phyloP scores from a whole-genome alignment of 345 rosid genomes.

The Rhodamnia argentea region DNA sequence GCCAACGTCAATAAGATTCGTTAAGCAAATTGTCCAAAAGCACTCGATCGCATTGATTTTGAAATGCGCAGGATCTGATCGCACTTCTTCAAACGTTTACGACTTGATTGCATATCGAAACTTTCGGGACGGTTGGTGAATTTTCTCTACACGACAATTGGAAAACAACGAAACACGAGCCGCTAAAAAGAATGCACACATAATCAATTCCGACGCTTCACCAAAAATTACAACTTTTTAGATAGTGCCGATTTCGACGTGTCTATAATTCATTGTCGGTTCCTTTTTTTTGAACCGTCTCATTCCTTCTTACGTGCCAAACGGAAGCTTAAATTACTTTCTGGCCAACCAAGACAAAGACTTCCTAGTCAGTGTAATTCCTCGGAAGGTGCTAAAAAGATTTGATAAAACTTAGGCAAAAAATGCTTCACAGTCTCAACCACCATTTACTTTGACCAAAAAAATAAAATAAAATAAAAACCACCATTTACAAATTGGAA shows the following conservation, averaged over 20 bases:
- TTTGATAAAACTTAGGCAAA: not conserved
- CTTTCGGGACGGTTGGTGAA: rapidly evolving
- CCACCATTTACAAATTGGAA: not conserved
- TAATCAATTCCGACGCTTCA: rapidly evolving
- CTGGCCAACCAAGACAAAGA: not conserved
- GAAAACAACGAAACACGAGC: not conserved
- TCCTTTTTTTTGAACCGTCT: not conserved
- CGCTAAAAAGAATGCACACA: not conserved
- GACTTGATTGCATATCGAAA: not conserved
- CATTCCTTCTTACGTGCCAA: not conserved
- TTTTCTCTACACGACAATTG: not conserved
- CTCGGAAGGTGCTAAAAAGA: not conserved
- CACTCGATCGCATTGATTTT: too few species aligned
- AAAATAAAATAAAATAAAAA: too few species aligned
- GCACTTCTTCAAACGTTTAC: rapidly evolving
- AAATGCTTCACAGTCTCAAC: not conserved
- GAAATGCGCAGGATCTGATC: too few species aligned
- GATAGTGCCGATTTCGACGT: not conserved
- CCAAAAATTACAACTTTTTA: rapidly evolving
- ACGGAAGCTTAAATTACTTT: not conserved
- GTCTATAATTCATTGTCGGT: not conserved
- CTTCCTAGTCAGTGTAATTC: not conserved
- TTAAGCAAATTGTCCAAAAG: too few species aligned
- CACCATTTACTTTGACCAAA: not conserved
- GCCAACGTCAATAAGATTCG: too few species aligned